Percentiles rank a stretch among this genome's conserved stretches.
Conservation (phyloP, 495 filamentous ascomycete genomes). For the Elasticomyces elasticus region DNA sequence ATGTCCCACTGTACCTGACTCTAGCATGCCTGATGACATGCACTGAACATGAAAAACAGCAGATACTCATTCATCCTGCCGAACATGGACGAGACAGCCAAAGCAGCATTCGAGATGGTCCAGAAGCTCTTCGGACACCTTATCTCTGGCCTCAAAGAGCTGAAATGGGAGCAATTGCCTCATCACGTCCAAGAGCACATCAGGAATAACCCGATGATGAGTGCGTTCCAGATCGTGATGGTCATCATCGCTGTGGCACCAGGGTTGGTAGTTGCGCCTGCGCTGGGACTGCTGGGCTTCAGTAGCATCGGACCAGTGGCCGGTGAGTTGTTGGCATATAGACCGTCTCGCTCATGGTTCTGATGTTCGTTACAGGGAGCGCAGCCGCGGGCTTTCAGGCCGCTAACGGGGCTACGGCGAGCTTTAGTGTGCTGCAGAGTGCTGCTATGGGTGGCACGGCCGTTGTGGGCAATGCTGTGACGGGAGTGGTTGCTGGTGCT, state of each 20-base stretch:
- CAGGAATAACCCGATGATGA: not conserved
- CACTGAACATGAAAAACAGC: too few relatives aligned
- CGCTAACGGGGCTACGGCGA: constrained; percentile 1
- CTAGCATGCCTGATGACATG: too few relatives aligned
- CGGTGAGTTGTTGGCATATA: not conserved
- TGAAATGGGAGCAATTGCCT: not conserved
- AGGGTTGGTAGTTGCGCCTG: not conserved
- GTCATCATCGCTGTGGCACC: not conserved
- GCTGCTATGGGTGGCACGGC: constrained; percentile 16
- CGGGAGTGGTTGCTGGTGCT: not conserved
- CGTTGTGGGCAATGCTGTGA: constrained; percentile 7
- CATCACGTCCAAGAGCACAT: constrained; percentile 1
- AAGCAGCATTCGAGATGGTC: not conserved
- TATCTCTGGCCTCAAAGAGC: not conserved
- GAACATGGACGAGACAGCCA: not conserved
- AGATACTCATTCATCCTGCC: too few relatives aligned
- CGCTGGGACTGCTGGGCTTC: constrained; percentile 3
- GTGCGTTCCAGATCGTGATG: not conserved
- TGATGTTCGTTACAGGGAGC: not conserved
- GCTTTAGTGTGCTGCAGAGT: constrained; percentile 17
- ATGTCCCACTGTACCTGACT: too few relatives aligned
- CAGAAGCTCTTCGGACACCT: not conserved
- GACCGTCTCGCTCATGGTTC: not conserved
- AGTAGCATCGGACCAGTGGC: not conserved
- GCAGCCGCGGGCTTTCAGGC: constrained; percentile 4